A percentile compares a stretch with the other conserved stretches of the same genome.
Conservation (phyloP, 257 asterid species). For the Plantago elongata region DNA sequence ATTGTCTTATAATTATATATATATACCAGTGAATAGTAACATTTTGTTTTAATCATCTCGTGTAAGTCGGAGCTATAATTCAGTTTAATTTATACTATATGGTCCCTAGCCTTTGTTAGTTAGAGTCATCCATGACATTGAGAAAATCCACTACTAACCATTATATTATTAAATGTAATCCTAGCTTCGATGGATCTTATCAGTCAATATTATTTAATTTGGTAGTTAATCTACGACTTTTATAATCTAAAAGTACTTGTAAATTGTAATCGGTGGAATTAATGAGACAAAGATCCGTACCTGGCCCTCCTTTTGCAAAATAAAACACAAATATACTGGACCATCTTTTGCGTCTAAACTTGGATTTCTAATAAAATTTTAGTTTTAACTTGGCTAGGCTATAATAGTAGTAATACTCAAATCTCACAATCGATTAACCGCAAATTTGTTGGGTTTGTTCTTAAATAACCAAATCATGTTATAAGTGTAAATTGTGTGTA, state of each 20-base stretch:
- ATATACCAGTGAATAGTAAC: too few species aligned
- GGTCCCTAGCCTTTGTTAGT: slow-evolving; percentile 27
- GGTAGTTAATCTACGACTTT: slow-evolving; percentile 46
- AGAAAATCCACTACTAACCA: slow-evolving; percentile 21
- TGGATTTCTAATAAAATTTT: neutral
- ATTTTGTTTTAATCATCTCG: neutral
- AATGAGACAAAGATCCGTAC: slow-evolving; percentile 18
- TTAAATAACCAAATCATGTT: too few species aligned
- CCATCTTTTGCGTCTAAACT: neutral
- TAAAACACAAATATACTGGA: neutral
- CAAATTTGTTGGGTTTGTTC: too few species aligned
- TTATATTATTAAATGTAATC: slow-evolving; percentile 9
- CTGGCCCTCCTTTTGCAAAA: neutral
- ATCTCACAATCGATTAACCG: too few species aligned
- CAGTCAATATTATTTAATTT: slow-evolving; percentile 40
- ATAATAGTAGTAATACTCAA: neutral
- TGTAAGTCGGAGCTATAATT: neutral
- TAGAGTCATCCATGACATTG: slow-evolving; percentile 68
- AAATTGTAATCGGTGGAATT: slow-evolving; percentile 10
- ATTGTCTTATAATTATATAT: too few species aligned
- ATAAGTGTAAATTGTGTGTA: too few species aligned
- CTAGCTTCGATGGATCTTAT: slow-evolving; percentile 8
- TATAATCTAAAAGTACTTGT: neutral
- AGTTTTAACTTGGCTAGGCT: neutral
- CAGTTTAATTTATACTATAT: slow-evolving; percentile 16